Evolutionary conservation across 106 monocot genomes (phyloP).

Genomic region (Dioscorea alata): DNA sequence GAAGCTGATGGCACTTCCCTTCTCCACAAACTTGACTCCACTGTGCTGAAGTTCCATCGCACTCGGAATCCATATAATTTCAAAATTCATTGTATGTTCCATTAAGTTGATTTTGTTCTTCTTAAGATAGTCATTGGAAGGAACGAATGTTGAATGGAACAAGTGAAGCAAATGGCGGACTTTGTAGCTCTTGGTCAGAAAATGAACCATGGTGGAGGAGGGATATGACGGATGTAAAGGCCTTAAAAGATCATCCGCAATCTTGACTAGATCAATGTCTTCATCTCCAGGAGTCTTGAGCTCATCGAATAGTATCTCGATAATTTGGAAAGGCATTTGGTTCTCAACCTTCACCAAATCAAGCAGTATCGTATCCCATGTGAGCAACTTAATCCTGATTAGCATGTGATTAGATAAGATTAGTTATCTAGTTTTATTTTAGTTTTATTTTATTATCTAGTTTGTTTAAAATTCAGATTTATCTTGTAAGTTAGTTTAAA

Average conservation of each 20-base stretch:
- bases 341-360: constrained; percentile 14
- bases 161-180: neutral
- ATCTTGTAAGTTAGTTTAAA: no score
- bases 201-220: no score
- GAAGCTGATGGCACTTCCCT: neutral
- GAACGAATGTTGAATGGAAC: neutral
- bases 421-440: no score
- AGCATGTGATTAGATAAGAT: no score
- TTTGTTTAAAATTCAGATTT: no score
- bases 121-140: neutral
- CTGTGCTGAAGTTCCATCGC: neutral
- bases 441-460: no score
- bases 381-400: no score
- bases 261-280: neutral
- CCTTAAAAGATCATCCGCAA: no score
- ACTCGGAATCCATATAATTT: neutral
- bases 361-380: no score
- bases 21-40: neutral
- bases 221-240: no score
- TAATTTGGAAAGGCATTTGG: constrained; percentile 10
- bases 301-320: neutral
- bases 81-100: neutral
- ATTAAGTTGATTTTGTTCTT: no score
- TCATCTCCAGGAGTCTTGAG: neutral
- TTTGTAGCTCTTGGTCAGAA: no score